Base-by-base conservation (phyloP, 306 rosid species). In the Sesbania bispinosa region DNA sequence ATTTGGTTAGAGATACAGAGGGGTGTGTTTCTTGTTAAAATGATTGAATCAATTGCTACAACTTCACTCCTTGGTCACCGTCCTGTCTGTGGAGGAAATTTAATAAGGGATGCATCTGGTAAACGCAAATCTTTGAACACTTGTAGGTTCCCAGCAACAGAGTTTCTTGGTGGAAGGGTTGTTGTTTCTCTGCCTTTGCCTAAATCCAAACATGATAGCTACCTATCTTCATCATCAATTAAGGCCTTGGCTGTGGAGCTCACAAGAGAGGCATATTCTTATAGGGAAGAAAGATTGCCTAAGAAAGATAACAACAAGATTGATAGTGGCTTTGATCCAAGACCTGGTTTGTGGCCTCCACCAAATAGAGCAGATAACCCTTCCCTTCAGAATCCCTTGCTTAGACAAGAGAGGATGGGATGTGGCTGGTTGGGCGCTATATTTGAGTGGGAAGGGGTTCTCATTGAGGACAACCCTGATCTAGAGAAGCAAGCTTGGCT, bases 371-470 rank as follows among this genome's bases (percentile, higher is more conserved):
- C 96, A 0, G 96, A 94, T 76, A 91, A 88, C 41, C 87, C 93
- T 45, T 87, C 93, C 0, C 82, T 91, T 7, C 85, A 85, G 10
- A 94, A 94, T 64, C 99, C 99, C 0, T 83, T 94, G 85, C 95
- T 91, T 45, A 76, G 99, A 69, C 97, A 91, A 42, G 97, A 94
- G 78, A 85, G 90, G 86, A 94, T 94, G 97, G 97, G 99, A 1
- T 89, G 96, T 76, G 97, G 96, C 61, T 94, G 97, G 99, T 75
- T 94, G 73, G 95, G 96, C 60, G 99, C 85, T 38, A 91, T 94
- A 82, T 91, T 94, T 82, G 99, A 94, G 77, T 91, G 96, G 97
- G 99, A 94, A 73, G 96, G 99, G 41, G 97, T 94, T 80, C 38
- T 91, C 29, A 75, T 89, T 73, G 97, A 94, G 69, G 97, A 89